Evolutionary conservation across 164 flowering plant species (phyloP), one percentile per base, ranked within the genome.

Genomic region (Dillenia turbinata): DNA sequence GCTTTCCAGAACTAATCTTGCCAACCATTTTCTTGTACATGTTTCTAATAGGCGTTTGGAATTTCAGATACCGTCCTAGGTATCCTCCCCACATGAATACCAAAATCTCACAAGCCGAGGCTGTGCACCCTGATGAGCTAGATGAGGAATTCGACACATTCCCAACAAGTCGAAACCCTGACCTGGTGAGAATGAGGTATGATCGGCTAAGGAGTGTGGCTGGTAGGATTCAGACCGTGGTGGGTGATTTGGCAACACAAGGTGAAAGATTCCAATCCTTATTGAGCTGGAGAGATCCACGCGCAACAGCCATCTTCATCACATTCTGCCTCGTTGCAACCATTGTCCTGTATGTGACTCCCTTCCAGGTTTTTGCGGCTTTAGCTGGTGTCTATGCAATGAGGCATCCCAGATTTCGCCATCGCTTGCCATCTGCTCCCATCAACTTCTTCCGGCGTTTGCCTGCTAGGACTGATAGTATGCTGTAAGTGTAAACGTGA

Each of bases 11-110:
- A 60, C 77, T 92, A 54, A 90, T 90, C 9, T 48, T 88, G 49
- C 96, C 98, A 0, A 90, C 96, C 1, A 66, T 74, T 13, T 84
- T 92, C 74, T 83, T 92, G 5, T 92, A 92, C 78, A 88, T 92
- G 98, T 92, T 88, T 53, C 75, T 92, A 17, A 88, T 92, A 15
- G 98, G 98, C 49, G 49, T 88, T 17, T 92, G 98, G 98, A 92
- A 92, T 71, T 92, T 74, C 76, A 71, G 98, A 44, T 88, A 81
- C 74, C 75, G 96, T 16, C 86, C 98, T 3, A 77, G 88, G 69
- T 88, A 84, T 63, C 98, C 98, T 33, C 96, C 96, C 0, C 96
- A 89, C 73, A 85, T 82, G 90, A 83, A 89, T 73, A 82, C 84
- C 10, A 70, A 72, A 60, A 77, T 89, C 49, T 89, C 96, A 9